These are phyloP conservation scores for Syncephalis plumigaleata DNA, from an alignment of 371 early-diverging fungal genomes.

Conservation along the genomic window DNA sequence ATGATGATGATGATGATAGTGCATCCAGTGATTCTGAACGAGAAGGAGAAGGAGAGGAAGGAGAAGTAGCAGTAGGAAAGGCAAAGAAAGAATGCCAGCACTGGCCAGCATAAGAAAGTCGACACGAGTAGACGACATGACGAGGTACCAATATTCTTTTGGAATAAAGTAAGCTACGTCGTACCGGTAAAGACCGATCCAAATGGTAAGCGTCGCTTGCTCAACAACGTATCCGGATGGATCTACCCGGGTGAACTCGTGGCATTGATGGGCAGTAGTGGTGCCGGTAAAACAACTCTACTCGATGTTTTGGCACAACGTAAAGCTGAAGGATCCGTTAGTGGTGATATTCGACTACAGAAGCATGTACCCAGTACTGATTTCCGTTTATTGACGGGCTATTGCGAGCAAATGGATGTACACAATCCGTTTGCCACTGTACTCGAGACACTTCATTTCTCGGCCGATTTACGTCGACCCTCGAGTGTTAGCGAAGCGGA, in stretches of 20 bases:
- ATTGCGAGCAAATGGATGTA: conserved; percentile 71
- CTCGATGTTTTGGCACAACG: conserved; percentile 60
- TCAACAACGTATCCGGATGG: conserved; percentile 18
- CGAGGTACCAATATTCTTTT: conserved; percentile 11
- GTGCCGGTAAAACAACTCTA: conserved; percentile 49
- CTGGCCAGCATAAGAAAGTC: no score
- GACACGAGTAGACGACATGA: no score
- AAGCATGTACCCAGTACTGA: conserved; percentile 17
- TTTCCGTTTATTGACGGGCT: conserved; percentile 58
- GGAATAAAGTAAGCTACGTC: conserved; percentile 17
- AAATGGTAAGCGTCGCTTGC: conserved; percentile 15
- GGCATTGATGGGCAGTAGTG: conserved; percentile 45
- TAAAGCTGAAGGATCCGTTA: conserved; percentile 30
- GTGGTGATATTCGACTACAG: conserved; percentile 37
- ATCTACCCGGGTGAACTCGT: conserved; percentile 9
- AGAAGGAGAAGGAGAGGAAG: no score
- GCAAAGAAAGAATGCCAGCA: no score
- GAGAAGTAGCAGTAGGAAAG: no score
- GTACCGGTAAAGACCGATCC: conserved; percentile 15
- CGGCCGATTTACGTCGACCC: conserved; percentile 49
- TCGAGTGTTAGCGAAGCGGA: conserved; percentile 34
- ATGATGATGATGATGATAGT: no score
- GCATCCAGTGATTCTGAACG: no score
- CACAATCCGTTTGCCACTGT: conserved; percentile 38
- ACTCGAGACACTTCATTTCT: conserved; percentile 41